Base-by-base conservation (phyloP, 768 basidiomycete genomes). In the Boletus speciosus region DNA sequence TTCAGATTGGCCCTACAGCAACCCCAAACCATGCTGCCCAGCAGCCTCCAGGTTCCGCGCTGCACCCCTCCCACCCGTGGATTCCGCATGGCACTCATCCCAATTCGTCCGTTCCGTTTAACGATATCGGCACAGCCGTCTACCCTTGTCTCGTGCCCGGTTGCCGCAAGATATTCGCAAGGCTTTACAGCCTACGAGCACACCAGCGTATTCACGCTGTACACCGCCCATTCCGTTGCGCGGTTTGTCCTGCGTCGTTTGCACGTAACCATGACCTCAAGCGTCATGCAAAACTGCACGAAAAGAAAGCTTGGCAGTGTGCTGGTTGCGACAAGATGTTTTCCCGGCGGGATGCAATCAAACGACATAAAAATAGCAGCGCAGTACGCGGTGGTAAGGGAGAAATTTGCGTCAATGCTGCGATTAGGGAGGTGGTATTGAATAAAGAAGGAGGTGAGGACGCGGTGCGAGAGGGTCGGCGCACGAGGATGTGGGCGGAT, bases 191-290 rank as follows among this genome's bases (percentile, higher is more conserved):
- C 59, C 77, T 92, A 8, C 85, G 88, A 6, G 78, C 81, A 3
- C 90, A 92, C 68, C 82, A 88, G 61, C 83, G 82, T 37, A 68
- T 81, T 31, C 88, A 90, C 61, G 75, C 85, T 4, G 66, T 74
- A 1, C 81, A 85, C 58, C 81, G 87, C 9, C 86, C 88, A 1
- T 86, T 78, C 67, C 78, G 80, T 15, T 90, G 89, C 59, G 70
- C 65, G 2, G 66, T 71, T 4, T 91, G 89, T 54, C 83, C 88
- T 6, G 86, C 86, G 5, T 85, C 86, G 15, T 91, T 91, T 68
- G 82, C 84, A 4, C 80, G 89, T 45, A 88, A 86, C 57, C 88
- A 90, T 58, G 89, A 90, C 66, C 76, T 90, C 44, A 90, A 88
- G 70, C 81, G 89, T n/a, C 89, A 91, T 67, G 65, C 80, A 46